Base-by-base conservation (phyloP, 768 basidiomycete genomes). In the Suillus luteus region DNA sequence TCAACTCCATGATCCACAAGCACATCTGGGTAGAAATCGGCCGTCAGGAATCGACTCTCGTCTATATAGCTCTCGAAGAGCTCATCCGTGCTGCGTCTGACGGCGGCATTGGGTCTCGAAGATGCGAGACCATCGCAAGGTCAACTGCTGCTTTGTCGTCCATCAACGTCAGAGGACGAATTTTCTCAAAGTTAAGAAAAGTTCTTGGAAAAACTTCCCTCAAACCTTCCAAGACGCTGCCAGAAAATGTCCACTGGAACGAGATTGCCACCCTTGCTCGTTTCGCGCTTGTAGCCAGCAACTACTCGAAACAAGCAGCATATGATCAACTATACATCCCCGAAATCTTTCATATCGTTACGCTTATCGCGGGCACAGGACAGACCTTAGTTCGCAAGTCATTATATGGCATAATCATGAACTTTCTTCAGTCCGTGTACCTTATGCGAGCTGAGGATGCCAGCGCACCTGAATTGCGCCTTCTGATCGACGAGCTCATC, bases 251-350 rank as follows among this genome's bases (percentile, higher is more conserved):
- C 2, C 86, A 88, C 65, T 93, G 92, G 90, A 85, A 82, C 62
- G 93, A 95, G 70, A 88, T 96, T 3, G 89, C 92, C 0, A 89
- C 89, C 1, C 79, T 96, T 43, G 81, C 90, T 44, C 88, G 93
- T 5, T 82, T 96, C n/a, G 81, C 85, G 48, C 82, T 92, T 12
- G 82, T 89, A 11, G 85, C 92, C 22, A 85, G 88, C 59, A 88
- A 91, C 65, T 85, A 88, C 55, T 82, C 86, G 0, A 84, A 83
- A 55, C 83, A 88, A 38, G 78, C 85, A 2, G 81, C 82, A 14
- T 86, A 89, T 65, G 86, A 85, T 59, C 91, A 93, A 68, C 79
- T 95, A 33, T 95, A 88, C 71, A 83, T 95, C 5, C 91, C 95
- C 0, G 95, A 97, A 72, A 80, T 92, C 38, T 80, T 89, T 51